Base-by-base conservation (phyloP, 176 grass and related monocot genomes). In the Carex scoparia region DNA sequence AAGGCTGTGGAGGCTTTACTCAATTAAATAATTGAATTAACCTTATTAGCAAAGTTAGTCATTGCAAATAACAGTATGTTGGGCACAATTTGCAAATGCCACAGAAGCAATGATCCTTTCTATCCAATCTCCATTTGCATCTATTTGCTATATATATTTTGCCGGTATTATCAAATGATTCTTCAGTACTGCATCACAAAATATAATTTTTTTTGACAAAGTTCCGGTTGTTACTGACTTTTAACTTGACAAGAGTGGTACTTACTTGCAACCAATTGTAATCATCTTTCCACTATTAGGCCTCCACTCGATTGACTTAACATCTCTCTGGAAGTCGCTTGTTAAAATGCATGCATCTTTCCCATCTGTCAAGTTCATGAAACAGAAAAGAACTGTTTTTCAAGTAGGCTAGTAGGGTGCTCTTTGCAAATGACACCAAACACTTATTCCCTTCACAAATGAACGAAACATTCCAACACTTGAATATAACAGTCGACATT, bases 201-300 rank as follows among this genome's bases (percentile, higher is more conserved):
- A 14, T 30, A 78, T 13, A 6, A 55, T 10, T 5, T 1, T 8
- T 33, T 4, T 56, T 55, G 13, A 6, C 51, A 10, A 32, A 31
- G 19, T 54, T 7, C 48, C 10, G 7, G 13, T 78, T 7, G 74
- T 57, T 51, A 57, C 49, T 57, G 11, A 11, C 27, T 57, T 78
- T 56, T 14, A 57, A 32, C 51, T 57, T 9, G 12, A 78, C 74
- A 53, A 65, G 37, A 84, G 57, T 69, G 79, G 37, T 80, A 77
- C 88, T 68, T 83, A 95, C 95, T 89, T 98, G 89, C 93, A 98
- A 63, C 88, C 92, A 87, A 93, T 83, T 74, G 95, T 88, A 65
- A 98, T 91, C 91, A 94, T 93, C 91, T 89, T 98, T 69, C 95
- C 95, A 73, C 95, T 93, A 51, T 98, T 98, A 80, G 91, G 93